Conservation (phyloP, 352 stramenopile species). For the Globisporangium acanthophoron region DNA sequence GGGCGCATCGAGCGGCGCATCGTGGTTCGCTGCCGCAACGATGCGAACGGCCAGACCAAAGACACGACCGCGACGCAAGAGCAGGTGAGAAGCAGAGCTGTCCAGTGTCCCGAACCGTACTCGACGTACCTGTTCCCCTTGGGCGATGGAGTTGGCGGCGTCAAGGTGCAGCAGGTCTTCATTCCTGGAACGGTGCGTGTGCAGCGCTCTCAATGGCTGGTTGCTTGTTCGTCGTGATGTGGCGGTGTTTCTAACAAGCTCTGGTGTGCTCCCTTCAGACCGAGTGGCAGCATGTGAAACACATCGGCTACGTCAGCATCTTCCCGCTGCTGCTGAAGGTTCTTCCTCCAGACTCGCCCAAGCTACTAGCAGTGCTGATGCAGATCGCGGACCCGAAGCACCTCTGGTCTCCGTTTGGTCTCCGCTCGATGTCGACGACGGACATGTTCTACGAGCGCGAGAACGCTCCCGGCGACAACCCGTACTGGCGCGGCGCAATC, state of each 20-base stretch:
- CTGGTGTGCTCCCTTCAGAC: slow-evolving; percentile 13
- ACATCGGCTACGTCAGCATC: slow-evolving; percentile 86
- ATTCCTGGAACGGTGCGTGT: slow-evolving; percentile 36
- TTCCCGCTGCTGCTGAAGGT: slow-evolving; percentile 83
- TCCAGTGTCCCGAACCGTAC: slow-evolving; percentile 51
- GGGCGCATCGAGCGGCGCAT: slow-evolving; percentile 64
- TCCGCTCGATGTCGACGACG: slow-evolving; percentile 84
- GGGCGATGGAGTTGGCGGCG: slow-evolving; percentile 66
- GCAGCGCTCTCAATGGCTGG: neutral
- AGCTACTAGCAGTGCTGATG: slow-evolving; percentile 49
- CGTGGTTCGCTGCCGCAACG: slow-evolving; percentile 60
- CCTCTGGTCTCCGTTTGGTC: slow-evolving; percentile 70
- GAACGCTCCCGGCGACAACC: slow-evolving; percentile 88
- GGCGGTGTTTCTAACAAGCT: neutral
- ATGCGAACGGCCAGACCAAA: slow-evolving; percentile 26
- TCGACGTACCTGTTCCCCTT: slow-evolving; percentile 73
- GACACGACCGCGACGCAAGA: slow-evolving; percentile 34
- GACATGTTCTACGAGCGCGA: slow-evolving; percentile 86
- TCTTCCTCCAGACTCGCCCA: slow-evolving; percentile 56
- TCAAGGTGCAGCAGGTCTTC: slow-evolving; percentile 73
- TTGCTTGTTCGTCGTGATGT: neutral
- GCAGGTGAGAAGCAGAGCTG: slow-evolving; percentile 26
- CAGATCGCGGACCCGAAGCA: slow-evolving; percentile 57
- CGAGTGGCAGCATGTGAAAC: slow-evolving; percentile 65
- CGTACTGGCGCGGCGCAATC: slow-evolving; percentile 92